Conservation (phyloP, 371 early-diverging fungal genomes). For the Rhizopus sp. region DNA sequence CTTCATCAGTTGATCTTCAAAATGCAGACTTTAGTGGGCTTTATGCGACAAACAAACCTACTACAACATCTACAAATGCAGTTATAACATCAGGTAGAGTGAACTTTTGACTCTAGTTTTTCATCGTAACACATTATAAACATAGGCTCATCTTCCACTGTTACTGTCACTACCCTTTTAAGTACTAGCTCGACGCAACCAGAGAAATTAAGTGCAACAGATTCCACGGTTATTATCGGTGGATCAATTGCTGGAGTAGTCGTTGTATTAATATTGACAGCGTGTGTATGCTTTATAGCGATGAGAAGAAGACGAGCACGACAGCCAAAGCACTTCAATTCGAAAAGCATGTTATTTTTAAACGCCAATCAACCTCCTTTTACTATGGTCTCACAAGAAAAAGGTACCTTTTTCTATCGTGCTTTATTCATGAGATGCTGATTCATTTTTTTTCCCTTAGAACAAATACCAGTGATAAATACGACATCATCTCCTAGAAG, state of each 20-base stretch:
- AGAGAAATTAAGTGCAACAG: conserved; percentile 5
- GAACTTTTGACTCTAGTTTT: background rate
- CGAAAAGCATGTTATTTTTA: background rate
- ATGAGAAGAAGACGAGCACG: conserved; percentile 1
- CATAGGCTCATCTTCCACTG: background rate
- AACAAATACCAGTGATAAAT: background rate
- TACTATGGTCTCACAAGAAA: conserved; percentile 1
- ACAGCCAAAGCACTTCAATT: conserved; percentile 1
- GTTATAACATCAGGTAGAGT: background rate
- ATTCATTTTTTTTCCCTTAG: background rate
- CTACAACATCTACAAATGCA: background rate
- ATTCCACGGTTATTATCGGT: conserved; percentile 14
- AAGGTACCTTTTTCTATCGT: background rate
- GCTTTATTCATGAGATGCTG: background rate
- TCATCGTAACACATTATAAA: background rate
- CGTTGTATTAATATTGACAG: background rate
- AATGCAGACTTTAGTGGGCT: conserved; percentile 2
- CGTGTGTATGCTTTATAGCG: background rate
- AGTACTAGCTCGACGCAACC: background rate
- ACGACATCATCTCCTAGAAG: background rate
- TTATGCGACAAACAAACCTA: conserved; percentile 1
- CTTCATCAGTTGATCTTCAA: conserved; percentile 1
- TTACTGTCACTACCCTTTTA: background rate
- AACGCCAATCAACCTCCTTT: background rate
- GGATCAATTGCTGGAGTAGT: conserved; percentile 9